These are phyloP conservation scores for Exophiala aquamarina DNA, from an alignment of 2,329 filamentous ascomycete genomes.

Conservation along the genomic window DNA sequence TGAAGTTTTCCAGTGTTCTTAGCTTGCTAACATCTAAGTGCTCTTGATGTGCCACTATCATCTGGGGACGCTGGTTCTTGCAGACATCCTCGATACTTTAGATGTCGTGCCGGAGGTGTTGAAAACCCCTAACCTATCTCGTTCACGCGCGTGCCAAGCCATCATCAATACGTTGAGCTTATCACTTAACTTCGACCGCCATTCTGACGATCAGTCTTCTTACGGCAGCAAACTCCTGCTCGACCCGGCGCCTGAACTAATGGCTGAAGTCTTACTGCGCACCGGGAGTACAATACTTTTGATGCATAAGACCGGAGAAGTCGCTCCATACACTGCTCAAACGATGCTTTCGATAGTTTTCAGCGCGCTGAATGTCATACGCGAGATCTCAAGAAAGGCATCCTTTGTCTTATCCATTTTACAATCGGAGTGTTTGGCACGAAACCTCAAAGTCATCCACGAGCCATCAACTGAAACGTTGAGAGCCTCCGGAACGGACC, in stretches of 20 bases:
- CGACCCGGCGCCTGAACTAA: slow-evolving; percentile 9
- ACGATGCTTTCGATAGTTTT: slow-evolving; percentile 8
- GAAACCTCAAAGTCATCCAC: slow-evolving; percentile 1
- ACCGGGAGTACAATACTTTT: slow-evolving; percentile 3
- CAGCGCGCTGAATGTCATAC: slow-evolving; percentile 1
- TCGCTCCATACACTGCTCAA: slow-evolving; percentile 4
- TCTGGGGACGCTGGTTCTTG: slow-evolving; percentile 8
- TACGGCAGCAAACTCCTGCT: slow-evolving; percentile 6
- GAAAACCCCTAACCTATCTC: background rate
- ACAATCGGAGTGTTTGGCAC: background rate
- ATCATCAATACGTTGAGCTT: slow-evolving; percentile 9
- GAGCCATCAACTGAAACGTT: no score
- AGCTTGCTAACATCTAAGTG: slow-evolving; percentile 1
- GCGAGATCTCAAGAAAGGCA: slow-evolving; percentile 5
- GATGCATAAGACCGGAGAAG: background rate
- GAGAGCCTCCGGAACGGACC: background rate
- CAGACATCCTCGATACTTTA: slow-evolving; percentile 3
- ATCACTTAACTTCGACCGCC: slow-evolving; percentile 7
- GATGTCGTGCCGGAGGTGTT: slow-evolving; percentile 5
- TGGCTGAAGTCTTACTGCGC: slow-evolving; percentile 6
- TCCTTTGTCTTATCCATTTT: slow-evolving; percentile 3
- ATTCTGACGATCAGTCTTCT: slow-evolving; percentile 6
- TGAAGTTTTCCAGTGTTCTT: no score
- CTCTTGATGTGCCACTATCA: slow-evolving; percentile 7
- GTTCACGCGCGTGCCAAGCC: slow-evolving; percentile 7